Percentiles rank a stretch among this genome's conserved stretches.
Evolutionary conservation across 2,329 filamentous ascomycete genomes (phyloP).

Genomic region (Huntiella moniliformis): DNA sequence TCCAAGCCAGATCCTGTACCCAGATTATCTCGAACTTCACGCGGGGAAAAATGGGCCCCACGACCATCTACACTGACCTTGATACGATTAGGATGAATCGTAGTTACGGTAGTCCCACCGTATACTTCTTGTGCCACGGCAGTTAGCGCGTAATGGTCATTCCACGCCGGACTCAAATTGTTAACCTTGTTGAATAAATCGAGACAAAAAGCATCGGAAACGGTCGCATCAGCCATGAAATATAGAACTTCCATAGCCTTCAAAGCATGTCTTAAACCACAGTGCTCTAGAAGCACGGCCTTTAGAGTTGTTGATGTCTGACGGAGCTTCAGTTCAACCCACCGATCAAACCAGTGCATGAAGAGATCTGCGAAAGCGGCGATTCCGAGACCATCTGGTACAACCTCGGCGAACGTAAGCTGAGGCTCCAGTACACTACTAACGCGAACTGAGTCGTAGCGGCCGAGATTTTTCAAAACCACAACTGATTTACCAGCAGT

Average conservation of each 20-base stretch:
- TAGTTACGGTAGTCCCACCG: slow-evolving; percentile 24
- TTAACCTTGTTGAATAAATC: slow-evolving; percentile 62
- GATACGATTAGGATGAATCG: slow-evolving; percentile 41
- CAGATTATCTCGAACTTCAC: slow-evolving; percentile 37
- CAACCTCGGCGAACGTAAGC: slow-evolving; percentile 40
- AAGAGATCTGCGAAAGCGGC: slow-evolving; percentile 62
- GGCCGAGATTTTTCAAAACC: slow-evolving; percentile 55
- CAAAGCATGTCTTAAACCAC: slow-evolving; percentile 46
- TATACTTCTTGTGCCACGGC: slow-evolving; percentile 61
- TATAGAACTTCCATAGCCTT: slow-evolving; percentile 54
- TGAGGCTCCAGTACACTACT: slow-evolving; percentile 21
- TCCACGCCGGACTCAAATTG: slow-evolving; percentile 41
- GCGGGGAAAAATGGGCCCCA: slow-evolving; percentile 23
- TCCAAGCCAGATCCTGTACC: slow-evolving; percentile 28
- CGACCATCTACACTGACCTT: slow-evolving; percentile 33
- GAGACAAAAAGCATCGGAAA: slow-evolving; percentile 45
- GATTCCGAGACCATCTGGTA: slow-evolving; percentile 27
- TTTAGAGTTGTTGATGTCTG: slow-evolving; percentile 49
- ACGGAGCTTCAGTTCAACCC: slow-evolving; percentile 58
- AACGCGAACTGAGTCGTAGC: slow-evolving; percentile 23
- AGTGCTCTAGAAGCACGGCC: slow-evolving; percentile 46
- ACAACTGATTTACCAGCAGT: slow-evolving; percentile 77
- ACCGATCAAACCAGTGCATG: slow-evolving; percentile 47
- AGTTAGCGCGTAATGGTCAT: slow-evolving; percentile 63
- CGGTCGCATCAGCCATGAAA: slow-evolving; percentile 54